Evolutionary conservation across 495 filamentous ascomycete species (phyloP).

Genomic region (Lasiosphaeriaceae sp.): DNA sequence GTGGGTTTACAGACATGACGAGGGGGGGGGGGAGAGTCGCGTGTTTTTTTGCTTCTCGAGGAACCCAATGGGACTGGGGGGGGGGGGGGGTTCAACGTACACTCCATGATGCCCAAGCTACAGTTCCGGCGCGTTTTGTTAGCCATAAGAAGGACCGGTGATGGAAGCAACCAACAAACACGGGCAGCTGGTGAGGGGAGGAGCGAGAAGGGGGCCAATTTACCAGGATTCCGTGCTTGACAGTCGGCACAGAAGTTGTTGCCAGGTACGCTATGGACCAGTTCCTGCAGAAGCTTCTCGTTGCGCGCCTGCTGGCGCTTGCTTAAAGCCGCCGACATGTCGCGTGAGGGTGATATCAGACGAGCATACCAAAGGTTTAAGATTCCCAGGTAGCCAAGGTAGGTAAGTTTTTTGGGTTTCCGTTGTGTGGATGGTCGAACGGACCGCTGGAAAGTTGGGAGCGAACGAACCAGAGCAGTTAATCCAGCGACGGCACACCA

Average conservation of each 20-base stretch:
- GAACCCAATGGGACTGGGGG: background rate
- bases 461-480: background rate
- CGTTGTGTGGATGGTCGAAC: background rate
- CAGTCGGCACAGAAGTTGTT: constrained; percentile 97
- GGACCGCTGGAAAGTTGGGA: background rate
- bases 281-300: constrained; percentile 84
- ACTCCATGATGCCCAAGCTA: constrained; percentile 99
- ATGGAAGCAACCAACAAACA: background rate
- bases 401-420: background rate
- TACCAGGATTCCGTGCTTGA: constrained; percentile 86
- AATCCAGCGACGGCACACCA: background rate
- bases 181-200: background rate
- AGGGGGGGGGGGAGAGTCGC: background rate
- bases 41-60: background rate
- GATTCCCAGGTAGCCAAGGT: background rate
- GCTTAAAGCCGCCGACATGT: constrained; percentile 55
- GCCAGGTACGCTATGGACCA: constrained; percentile 80
- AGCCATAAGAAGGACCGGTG: background rate
- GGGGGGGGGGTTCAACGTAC: constrained; percentile 53
- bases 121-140: constrained; percentile 22
- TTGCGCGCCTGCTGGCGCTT: constrained; percentile 98
- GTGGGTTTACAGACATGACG: background rate
- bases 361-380: background rate
- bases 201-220: constrained; percentile 29
- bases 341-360: constrained; percentile 15